Base-by-base conservation (phyloP, 129 eudicot genomes). In the Flaveria bidentis region DNA sequence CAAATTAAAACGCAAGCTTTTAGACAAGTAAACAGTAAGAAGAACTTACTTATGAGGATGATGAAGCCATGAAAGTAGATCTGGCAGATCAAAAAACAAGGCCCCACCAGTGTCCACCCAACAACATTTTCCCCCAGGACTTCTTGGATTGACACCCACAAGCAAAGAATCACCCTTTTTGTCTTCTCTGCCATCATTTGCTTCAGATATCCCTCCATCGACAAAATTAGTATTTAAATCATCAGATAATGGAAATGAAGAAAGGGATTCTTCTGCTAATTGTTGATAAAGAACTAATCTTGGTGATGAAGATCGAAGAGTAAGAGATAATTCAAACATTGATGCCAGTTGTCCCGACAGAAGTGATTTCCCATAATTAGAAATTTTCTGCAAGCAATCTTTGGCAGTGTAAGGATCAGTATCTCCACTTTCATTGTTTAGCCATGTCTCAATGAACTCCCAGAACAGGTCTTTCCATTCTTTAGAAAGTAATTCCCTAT, bases 91-190 rank as follows among this genome's bases (percentile, higher is more conserved):
- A 91, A 89, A 91, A 70, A 85, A 91, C 26, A 94, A 64, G 26
- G 88, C 85, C n/a, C 90, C 90, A 15, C 96, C 98, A 52, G 93
- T 91, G 78, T 94, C 98, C 77, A 94, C 96, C 98, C 98, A 94
- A 71, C 97, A 94, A 85, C 98, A 94, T 72, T 81, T 94, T 9
- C 92, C 95, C 3, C 90, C 96, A 4, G 90, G 91, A 78, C 88
- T 85, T 58, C 65, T 82, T 14, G 90, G 87, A 78, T 88, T 93
- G 55, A 80, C 61, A 44, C 93, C 94, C 33, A 83, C 82, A 72
- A 84, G 85, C 81, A 86, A 77, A 11, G 88, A 57, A 75, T 89
- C 84, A 36, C 72, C 66, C 73, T 78, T 85, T 62, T 76, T 78
- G 68, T 39, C 74, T 70, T 84, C 86, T 66, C 53, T 55, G 47